Conservation (phyloP, 1,284 basidiomycete genomes). For the Sanguinoderma infundibulare region DNA sequence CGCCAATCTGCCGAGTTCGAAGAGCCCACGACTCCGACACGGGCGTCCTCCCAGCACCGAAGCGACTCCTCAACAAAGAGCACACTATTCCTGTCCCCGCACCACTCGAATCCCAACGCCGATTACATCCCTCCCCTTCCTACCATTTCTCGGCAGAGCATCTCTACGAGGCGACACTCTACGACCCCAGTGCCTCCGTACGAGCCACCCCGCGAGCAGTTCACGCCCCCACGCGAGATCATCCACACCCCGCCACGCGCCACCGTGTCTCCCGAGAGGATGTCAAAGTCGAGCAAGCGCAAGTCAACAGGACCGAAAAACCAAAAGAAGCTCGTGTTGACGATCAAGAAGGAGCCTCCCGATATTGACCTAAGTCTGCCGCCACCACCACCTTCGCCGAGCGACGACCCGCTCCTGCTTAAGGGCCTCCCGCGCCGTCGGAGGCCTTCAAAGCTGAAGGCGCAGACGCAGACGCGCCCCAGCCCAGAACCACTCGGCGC, state of each 20-base stretch:
- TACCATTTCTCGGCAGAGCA: conserved; percentile 24
- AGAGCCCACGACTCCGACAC: conserved; percentile 30
- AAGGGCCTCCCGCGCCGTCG: conserved; percentile 40
- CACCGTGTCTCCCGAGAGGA: conserved; percentile 18
- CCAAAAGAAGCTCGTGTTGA: conserved; percentile 37
- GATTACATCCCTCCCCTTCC: conserved; percentile 50
- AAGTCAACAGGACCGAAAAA: conserved; percentile 35
- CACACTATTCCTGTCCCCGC: conserved; percentile 45
- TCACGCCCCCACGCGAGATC: conserved; percentile 70
- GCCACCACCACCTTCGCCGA: conserved; percentile 70
- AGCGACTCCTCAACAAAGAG: conserved; percentile 40
- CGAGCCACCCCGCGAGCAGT: conserved; percentile 66
- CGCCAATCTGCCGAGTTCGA: conserved; percentile 22
- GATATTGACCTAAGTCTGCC: conserved; percentile 62
- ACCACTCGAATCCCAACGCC: conserved; percentile 52
- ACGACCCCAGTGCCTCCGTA: conserved; percentile 61
- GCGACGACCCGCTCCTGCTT: conserved; percentile 73
- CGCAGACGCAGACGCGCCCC: neutral
- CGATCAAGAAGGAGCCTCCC: conserved; percentile 65
- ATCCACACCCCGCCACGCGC: conserved; percentile 44
- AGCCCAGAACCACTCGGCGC: conserved; percentile 4
- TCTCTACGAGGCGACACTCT: conserved; percentile 34
- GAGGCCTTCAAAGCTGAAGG: neutral
- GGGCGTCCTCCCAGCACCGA: conserved; percentile 25
- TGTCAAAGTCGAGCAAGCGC: conserved; percentile 43